Evolutionary conservation across 768 basidiomycete genomes (phyloP), one percentile per base, ranked within the genome.

Genomic region (Collybia sordida): DNA sequence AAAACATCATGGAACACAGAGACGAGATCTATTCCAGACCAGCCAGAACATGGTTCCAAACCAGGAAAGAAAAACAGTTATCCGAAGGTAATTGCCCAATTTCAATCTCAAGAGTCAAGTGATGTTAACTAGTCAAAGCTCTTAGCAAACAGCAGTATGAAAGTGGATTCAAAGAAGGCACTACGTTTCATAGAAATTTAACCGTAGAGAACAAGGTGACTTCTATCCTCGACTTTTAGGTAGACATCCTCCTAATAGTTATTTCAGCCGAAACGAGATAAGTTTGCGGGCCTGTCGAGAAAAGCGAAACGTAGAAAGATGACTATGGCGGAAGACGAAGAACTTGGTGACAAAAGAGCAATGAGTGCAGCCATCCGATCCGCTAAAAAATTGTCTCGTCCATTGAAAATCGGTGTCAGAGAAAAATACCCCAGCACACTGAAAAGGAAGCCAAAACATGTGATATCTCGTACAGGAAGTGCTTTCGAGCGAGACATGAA

Each of bases 41-140:
- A 4, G 93, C 93, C 15, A 80, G 96, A 59, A 98, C 94, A n/a
- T 99, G 97, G 97, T 99, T 99, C 79, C 97, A 98, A 70, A 83
- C 79, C 7, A 75, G 78, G 49, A 89, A 87, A 65, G 93, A 97
- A 59, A 98, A 90, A 72, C 68, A 76, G 54, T 82, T 80, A 52
- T 79, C 93, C 4, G 82, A 87, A 82, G 87, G 94, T 96, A 54
- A 31, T 31, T 12, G 11, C 11, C 9, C 3, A 14, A 12, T 2
- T 31, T 14, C 14, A 6, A 31, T 12, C 5, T 11, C 31, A 12
- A 27, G 27, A 31, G 11, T 31, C 31, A 6, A 14, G 50, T 9
- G 42, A n/a, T 38, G 28, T 24, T 42, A 25, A 35, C 34, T 6
- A 25, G 31, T 27, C 35, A 50, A 57, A 97, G 95, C 80, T 41